Evolutionary conservation across 1,139 yeast species (phyloP).

Genomic region (Taphrina confusa): DNA sequence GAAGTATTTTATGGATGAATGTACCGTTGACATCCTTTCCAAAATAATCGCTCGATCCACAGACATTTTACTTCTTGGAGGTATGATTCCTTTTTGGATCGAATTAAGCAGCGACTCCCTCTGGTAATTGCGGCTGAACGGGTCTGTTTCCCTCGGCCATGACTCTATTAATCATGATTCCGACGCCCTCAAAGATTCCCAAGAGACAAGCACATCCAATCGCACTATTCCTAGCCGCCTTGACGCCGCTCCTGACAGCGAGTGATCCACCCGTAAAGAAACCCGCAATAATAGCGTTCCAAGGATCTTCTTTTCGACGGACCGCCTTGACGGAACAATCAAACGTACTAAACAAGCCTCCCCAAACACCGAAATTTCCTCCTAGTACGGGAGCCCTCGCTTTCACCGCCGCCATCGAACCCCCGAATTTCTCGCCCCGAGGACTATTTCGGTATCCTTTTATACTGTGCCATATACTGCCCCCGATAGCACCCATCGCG

Average conservation of each 20-base stretch:
- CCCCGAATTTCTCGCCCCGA: slow-evolving; percentile 66
- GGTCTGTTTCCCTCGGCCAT: slow-evolving; percentile 85
- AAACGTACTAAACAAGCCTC: slow-evolving; percentile 92
- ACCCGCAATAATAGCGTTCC: slow-evolving; percentile 93
- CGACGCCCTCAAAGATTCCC: slow-evolving; percentile 98
- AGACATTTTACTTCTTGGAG: too few relatives aligned
- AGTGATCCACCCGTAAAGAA: slow-evolving; percentile 97
- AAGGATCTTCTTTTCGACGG: slow-evolving; percentile 96
- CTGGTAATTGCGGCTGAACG: slow-evolving; percentile 45
- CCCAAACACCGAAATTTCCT: slow-evolving; percentile 99
- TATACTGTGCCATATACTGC: slow-evolving; percentile 97
- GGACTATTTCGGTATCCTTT: slow-evolving; percentile 99
- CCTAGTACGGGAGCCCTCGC: slow-evolving; percentile 98
- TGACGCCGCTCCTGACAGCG: slow-evolving; percentile 99
- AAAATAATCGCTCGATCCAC: too few relatives aligned
- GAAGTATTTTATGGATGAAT: too few relatives aligned
- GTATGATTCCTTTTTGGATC: too few relatives aligned
- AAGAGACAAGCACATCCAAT: slow-evolving; percentile 95
- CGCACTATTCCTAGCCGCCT: slow-evolving; percentile 93
- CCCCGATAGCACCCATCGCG: slow-evolving; percentile 87
- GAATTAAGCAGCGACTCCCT: slow-evolving; percentile 21
- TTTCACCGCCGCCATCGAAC: slow-evolving; percentile 85
- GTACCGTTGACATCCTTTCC: too few relatives aligned
- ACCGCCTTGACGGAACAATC: slow-evolving; percentile 95
- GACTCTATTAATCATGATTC: slow-evolving; percentile 89